Conservation (phyloP, 495 filamentous ascomycete genomes). For the Platismatia glauca region DNA sequence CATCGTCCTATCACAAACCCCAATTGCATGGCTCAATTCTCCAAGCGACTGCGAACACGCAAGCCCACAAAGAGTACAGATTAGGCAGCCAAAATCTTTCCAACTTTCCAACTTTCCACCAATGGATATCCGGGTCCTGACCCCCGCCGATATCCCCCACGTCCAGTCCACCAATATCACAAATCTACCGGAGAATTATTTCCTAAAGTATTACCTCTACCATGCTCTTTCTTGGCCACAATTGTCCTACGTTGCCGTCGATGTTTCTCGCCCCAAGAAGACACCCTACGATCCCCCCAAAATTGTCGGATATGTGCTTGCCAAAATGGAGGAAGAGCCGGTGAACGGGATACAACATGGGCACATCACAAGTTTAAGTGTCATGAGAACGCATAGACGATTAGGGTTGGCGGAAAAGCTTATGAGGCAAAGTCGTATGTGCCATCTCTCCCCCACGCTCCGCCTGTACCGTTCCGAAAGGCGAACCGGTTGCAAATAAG, state of each 20-base stretch:
- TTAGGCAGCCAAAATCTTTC: neutral
- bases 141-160: slow-evolving; percentile 73
- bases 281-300: slow-evolving; percentile 79
- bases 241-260: slow-evolving; percentile 91
- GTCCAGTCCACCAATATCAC: slow-evolving; percentile 98
- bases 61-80: neutral
- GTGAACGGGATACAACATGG: slow-evolving; percentile 84
- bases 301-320: slow-evolving; percentile 97
- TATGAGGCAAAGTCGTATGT: slow-evolving; percentile 92
- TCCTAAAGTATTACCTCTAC: slow-evolving; percentile 99
- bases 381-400: slow-evolving; percentile 90
- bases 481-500: neutral
- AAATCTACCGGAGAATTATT: slow-evolving; percentile 99
- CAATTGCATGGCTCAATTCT: neutral
- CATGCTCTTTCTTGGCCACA: slow-evolving; percentile 97
- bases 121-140: slow-evolving; percentile 75
- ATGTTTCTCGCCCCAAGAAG: slow-evolving; percentile 66
- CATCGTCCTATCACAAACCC: neutral
- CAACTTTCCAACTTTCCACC: neutral
- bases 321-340: slow-evolving; percentile 99
- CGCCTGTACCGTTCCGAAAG: neutral
- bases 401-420: slow-evolving; percentile 91
- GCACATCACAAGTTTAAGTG: slow-evolving; percentile 89
- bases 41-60: neutral
- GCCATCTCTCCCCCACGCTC: neutral